A percentile compares a stretch with the other conserved stretches of the same genome.
Evolutionary conservation across 2,329 filamentous ascomycete genomes (phyloP).

Genomic region (Fonsecaea erecta): DNA sequence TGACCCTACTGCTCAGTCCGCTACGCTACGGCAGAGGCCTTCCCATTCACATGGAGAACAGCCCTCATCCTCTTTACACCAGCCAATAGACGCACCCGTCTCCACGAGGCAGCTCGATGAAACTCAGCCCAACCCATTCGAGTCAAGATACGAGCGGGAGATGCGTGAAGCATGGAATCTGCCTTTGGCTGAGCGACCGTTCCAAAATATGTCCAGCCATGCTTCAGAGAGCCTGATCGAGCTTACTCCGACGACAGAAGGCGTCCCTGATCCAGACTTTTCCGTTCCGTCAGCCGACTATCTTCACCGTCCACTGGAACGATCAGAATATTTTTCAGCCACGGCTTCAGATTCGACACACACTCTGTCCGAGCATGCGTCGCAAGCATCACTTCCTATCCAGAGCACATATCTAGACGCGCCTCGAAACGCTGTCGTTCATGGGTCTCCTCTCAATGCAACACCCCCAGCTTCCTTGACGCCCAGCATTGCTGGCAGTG

Average conservation of each 20-base stretch:
- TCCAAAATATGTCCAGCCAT: slow-evolving; percentile 43
- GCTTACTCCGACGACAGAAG: slow-evolving; percentile 53
- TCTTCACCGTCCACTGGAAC: slow-evolving; percentile 30
- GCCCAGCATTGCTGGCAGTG: slow-evolving; percentile 33
- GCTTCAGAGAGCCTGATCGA: slow-evolving; percentile 50
- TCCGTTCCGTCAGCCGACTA: slow-evolving; percentile 31
- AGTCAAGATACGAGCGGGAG: slow-evolving; percentile 37
- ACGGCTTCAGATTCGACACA: slow-evolving; percentile 36
- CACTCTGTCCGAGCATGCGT: slow-evolving; percentile 44
- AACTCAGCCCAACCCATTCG: slow-evolving; percentile 22
- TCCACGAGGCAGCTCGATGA: slow-evolving; percentile 2
- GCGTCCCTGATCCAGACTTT: slow-evolving; percentile 40
- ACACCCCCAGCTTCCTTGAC: slow-evolving; percentile 22
- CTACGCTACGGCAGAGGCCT: slow-evolving; percentile 15
- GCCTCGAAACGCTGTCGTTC: not conserved
- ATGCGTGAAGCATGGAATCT: slow-evolving; percentile 39
- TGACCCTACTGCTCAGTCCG: slow-evolving; percentile 9
- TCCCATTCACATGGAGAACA: slow-evolving; percentile 6
- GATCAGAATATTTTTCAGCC: slow-evolving; percentile 39
- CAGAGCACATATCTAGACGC: slow-evolving; percentile 7
- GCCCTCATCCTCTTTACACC: not conserved
- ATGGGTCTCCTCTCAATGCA: not conserved
- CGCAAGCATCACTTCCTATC: slow-evolving; percentile 32
- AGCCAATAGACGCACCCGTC: not conserved
- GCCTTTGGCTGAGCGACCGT: slow-evolving; percentile 26